Evolutionary conservation across 169 alveolate genomes (phyloP), one percentile per base, ranked within the genome.

Genomic region (Babesia ovata): DNA sequence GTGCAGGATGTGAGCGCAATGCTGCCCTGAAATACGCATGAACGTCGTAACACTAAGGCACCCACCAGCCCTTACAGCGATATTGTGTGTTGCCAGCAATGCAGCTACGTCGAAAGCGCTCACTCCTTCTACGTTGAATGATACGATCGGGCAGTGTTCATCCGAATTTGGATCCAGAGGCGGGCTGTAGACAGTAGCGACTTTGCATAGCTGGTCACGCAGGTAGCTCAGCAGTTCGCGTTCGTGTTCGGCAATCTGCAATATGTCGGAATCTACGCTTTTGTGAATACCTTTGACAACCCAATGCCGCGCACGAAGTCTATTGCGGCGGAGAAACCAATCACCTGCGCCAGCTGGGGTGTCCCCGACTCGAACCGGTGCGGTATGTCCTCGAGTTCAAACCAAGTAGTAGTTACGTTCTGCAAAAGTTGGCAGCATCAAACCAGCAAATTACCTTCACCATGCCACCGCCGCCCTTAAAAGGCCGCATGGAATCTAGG

Each of bases 271-370:
- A 33, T 17, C 19, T n/a, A 13, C 4, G n/a, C 46, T 2, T 3
- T 14, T 14, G 28, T 13, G 36, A 17, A 4, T 70, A 67, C 86
- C 63, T 62, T 70, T 4, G 58, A 33, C 17, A 79, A n/a, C 36
- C 79, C 76, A 11, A 71, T 61, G 24, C 16, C 42, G n/a, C 60
- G 24, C 9, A 82, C 4, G 29, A 82, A 82, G 44, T 82, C 85
- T 13, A 82, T 33, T 1, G 89, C 78, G 0, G 72, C 79, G 19
- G 84, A 74, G 21, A 82, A 62, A 2, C 89, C 89, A 46, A 82
- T 50, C n/a, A 74, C 89, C 85, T 82, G 89, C 9, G 89, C 89
- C 45, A 82, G 33, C 22, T 79, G 89, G 14, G 89, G 89, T 9
- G 89, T 82, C 26, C 89, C 89, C 7, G 87, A 44, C 46, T 79